Conservation (phyloP, 208 protist species). For the Novymonas esmeraldas region DNA sequence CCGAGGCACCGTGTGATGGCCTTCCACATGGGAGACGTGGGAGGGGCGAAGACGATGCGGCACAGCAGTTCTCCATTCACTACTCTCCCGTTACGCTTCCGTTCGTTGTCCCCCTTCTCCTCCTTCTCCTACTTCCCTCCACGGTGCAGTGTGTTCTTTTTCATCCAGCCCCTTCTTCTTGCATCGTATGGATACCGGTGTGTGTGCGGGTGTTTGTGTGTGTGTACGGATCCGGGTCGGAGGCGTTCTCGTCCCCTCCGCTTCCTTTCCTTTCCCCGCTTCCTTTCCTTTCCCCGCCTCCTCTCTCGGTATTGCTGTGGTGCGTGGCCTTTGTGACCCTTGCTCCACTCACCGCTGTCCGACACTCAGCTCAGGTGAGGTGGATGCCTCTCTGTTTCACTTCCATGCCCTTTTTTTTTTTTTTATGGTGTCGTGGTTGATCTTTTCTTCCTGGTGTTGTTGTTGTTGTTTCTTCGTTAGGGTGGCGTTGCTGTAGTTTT, state of each 20-base stretch:
- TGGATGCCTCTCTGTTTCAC: neutral
- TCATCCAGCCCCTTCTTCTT: no score
- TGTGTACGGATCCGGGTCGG: neutral
- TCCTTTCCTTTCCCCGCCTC: constrained; percentile 15
- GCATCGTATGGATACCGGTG: no score
- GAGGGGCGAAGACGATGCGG: no score
- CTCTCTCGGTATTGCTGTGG: constrained; percentile 1
- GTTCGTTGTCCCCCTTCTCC: no score
- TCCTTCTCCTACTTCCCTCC: no score
- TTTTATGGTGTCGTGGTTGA: constrained; percentile 3
- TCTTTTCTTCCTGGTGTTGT: neutral
- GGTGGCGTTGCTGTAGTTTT: no score
- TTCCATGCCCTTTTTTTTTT: constrained; percentile 4
- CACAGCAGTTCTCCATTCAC: no score
- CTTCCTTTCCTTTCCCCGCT: neutral
- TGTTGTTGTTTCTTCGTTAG: neutral
- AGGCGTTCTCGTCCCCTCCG: neutral
- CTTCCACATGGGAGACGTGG: no score
- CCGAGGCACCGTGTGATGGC: no score
- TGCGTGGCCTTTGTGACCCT: neutral
- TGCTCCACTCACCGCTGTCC: neutral
- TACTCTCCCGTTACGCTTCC: no score
- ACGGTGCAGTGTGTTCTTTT: no score
- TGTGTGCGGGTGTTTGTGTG: neutral
- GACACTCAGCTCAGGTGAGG: neutral